phyloP scores from a whole-genome alignment of 2,329 filamentous ascomycete species.

The Myrmaecium sp. region DNA sequence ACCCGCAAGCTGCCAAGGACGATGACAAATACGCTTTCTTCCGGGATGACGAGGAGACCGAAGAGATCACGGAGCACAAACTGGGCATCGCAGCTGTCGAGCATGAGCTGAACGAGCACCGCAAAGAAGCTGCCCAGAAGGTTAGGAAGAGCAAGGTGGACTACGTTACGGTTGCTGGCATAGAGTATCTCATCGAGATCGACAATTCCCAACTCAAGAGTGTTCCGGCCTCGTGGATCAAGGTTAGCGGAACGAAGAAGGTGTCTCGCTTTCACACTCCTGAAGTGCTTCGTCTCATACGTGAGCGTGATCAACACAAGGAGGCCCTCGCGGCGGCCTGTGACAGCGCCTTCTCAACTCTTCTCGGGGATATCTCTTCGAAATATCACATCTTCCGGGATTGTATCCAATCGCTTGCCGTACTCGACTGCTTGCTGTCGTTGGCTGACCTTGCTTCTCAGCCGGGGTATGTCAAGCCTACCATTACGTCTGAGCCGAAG shows the following conservation, averaged over 20 bases:
- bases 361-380: constrained; percentile 58
- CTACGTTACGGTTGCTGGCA: constrained; percentile 73
- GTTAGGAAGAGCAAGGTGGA: constrained; percentile 55
- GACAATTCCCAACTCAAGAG: constrained; percentile 66
- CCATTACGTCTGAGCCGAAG: constrained; percentile 44
- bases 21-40: constrained; percentile 96
- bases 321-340: constrained; percentile 86
- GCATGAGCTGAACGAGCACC: constrained; percentile 69
- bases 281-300: constrained; percentile 65
- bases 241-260: constrained; percentile 88
- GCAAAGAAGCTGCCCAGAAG: constrained; percentile 49
- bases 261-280: constrained; percentile 88
- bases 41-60: constrained; percentile 69
- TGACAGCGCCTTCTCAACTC: constrained; percentile 57
- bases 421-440: constrained; percentile 77
- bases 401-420: constrained; percentile 68
- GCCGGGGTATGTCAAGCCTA: constrained; percentile 75
- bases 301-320: constrained; percentile 85
- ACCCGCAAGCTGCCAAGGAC: constrained; percentile 60
- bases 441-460: constrained; percentile 69
- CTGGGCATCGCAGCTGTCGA: constrained; percentile 88
- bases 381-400: constrained; percentile 84
- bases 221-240: constrained; percentile 86
- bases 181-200: constrained; percentile 90
- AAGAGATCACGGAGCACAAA: constrained; percentile 77